Conservation (phyloP, 768 basidiomycete genomes). For the Russula brevipes region DNA sequence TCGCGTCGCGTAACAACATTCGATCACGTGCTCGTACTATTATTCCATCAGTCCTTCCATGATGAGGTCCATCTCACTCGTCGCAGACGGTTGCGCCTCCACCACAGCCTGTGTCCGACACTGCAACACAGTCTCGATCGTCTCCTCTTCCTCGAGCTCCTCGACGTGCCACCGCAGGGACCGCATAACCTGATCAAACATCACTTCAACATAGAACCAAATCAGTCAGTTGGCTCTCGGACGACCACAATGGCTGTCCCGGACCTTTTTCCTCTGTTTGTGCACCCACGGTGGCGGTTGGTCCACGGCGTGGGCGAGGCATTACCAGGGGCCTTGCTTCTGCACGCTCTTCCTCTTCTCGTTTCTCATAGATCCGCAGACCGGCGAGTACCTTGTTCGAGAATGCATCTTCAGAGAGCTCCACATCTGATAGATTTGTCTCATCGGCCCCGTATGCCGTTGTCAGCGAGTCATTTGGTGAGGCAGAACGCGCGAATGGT, state of each 20-base stretch:
- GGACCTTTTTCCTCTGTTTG: conserved; percentile 38
- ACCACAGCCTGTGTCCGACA: conserved; percentile 35
- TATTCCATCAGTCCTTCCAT: conserved; percentile 39
- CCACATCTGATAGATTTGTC: conserved; percentile 39
- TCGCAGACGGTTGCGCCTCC: conserved; percentile 35
- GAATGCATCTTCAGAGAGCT: conserved; percentile 37
- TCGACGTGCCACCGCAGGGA: conserved; percentile 37
- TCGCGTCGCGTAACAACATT: background rate
- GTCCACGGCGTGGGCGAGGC: conserved; percentile 26
- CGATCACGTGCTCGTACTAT: conserved; percentile 9
- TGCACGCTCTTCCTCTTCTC: conserved; percentile 37
- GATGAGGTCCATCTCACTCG: conserved; percentile 37
- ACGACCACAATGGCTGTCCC: background rate
- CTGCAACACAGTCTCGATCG: conserved; percentile 38
- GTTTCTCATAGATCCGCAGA: conserved; percentile 35
- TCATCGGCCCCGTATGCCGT: conserved; percentile 45
- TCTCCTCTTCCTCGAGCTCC: conserved; percentile 42
- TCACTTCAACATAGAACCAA: conserved; percentile 27
- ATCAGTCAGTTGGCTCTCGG: background rate
- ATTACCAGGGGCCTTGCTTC: conserved; percentile 33
- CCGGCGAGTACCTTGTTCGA: conserved; percentile 34
- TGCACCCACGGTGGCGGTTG: conserved; percentile 26
- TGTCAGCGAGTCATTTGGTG: conserved; percentile 44
- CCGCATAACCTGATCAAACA: conserved; percentile 37
- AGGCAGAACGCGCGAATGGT: conserved; percentile 43